Evolutionary conservation across 106 monocot genomes (phyloP), one percentile per base, ranked within the genome.

Genomic region (Apostasia ramifera): DNA sequence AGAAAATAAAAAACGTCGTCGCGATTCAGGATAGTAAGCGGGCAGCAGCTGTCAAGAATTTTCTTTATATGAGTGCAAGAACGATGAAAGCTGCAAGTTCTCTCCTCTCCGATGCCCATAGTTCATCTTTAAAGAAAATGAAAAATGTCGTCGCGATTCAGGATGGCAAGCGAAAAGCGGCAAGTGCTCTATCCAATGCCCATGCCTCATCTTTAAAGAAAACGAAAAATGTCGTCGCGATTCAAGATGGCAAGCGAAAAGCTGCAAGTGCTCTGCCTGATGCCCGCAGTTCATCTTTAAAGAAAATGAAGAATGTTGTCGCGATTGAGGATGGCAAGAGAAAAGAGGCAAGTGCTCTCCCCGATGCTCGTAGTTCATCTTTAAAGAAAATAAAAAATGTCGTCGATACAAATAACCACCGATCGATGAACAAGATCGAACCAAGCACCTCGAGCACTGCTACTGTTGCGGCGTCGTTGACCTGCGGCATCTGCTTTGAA

Each of bases 401-500:
- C 5, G 8, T 26, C 26, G 2, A 53, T 53, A 53, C 9, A 3
- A 14, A 55, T 3, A 26, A 2, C 55, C 13, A 14, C 14, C 13
- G 26, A 55, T 3, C 55, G 5, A 26, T 14, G 26, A 55, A 55
- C 13, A 26, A 14, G 0, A 14, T 4, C 55, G 14, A 3, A 15
- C 14, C 26, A 3, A 4, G 40, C 59, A 40, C 52, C 11, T 52
- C 59, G 9, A 59, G 59, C 39, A 44, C 74, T 57, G 46, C 46
- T 8, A 40, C 57, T 0, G 13, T 10, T n/a, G 45, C 49, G 8
- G 37, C 5, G 15, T 59, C 41, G 13, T 47, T 55, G 49, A 44
- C 59, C 10, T 73, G 73, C 55, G 15, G 26, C 54, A 73, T 73
- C 12, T 73, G 73, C 55, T 44, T 63, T 43, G 15, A 64, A 55